Evolutionary conservation across 2,329 filamentous ascomycete genomes (phyloP).

Genomic region (Allantophomopsis lycopodina): DNA sequence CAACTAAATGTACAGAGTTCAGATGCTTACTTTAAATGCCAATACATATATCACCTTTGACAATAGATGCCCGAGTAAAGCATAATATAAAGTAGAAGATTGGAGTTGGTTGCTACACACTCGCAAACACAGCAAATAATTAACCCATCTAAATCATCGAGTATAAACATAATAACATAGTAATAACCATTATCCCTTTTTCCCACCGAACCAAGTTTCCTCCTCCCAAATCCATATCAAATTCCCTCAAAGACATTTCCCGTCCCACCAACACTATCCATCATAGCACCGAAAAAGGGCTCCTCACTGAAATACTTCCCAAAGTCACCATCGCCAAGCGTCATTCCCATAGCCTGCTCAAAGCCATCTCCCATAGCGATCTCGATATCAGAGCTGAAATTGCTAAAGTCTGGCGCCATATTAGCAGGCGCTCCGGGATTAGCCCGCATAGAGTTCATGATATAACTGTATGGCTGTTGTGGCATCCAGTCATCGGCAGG

Average conservation of each 20-base stretch:
- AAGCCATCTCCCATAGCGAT: conserved; percentile 17
- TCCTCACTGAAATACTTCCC: conserved; percentile 16
- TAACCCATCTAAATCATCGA: too few species aligned
- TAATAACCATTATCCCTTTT: too few species aligned
- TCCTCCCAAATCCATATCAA: not conserved
- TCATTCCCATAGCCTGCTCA: conserved; percentile 19
- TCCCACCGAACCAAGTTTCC: too few species aligned
- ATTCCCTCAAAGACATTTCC: not conserved
- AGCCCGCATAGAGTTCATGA: too few species aligned
- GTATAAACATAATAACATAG: too few species aligned
- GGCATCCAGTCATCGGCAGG: conserved; percentile 5
- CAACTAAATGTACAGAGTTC: too few species aligned
- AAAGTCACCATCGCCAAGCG: conserved; percentile 16
- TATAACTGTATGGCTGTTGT: conserved; percentile 5
- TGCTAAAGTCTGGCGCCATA: not conserved
- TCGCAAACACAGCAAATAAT: too few species aligned
- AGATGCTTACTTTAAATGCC: too few species aligned
- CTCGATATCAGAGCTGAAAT: conserved; percentile 9
- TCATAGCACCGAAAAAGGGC: conserved; percentile 13
- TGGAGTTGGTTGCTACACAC: too few species aligned
- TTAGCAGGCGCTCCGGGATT: not conserved
- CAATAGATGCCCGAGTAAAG: too few species aligned
- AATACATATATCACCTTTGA: too few species aligned
- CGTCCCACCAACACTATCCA: conserved; percentile 11
- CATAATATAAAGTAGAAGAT: too few species aligned